A percentile compares a stretch with the other conserved stretches of the same genome.
Conservation (phyloP, 257 asterid genomes). For the Cinchona pubescens region DNA sequence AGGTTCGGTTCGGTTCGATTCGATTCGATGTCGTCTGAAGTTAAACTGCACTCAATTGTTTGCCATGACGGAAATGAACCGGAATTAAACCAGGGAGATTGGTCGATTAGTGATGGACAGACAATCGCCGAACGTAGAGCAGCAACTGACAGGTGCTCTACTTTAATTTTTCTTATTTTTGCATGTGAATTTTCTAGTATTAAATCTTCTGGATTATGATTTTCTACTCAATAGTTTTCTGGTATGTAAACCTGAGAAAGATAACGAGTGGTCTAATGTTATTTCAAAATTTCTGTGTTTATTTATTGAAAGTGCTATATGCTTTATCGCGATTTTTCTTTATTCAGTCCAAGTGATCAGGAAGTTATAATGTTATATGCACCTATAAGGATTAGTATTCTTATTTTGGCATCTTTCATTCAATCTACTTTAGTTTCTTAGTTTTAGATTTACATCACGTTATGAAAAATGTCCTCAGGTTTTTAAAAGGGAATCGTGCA, state of each 20-base stretch:
- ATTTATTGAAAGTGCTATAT: conserved; percentile 4
- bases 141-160: conserved; percentile 34
- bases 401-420: neutral
- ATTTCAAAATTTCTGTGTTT: neutral
- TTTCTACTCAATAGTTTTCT: neutral
- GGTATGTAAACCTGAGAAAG: neutral
- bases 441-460: too few species aligned
- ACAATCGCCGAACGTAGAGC: conserved; percentile 24
- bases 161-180: neutral
- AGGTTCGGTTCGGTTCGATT: too few species aligned
- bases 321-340: neutral
- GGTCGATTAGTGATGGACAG: conserved; percentile 22
- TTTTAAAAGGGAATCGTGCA: conserved; percentile 23
- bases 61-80: conserved; percentile 21
- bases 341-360: neutral
- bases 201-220: neutral
- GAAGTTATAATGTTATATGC: neutral
- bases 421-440: neutral
- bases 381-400: neutral
- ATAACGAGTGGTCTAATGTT: neutral
- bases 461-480: conserved; percentile 8
- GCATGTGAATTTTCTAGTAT: neutral
- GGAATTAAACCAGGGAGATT: conserved; percentile 20
- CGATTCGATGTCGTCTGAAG: conserved; percentile 31
- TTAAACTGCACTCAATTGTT: conserved; percentile 26